Base-by-base conservation (phyloP, 768 basidiomycete species). In the Bullera alba region DNA sequence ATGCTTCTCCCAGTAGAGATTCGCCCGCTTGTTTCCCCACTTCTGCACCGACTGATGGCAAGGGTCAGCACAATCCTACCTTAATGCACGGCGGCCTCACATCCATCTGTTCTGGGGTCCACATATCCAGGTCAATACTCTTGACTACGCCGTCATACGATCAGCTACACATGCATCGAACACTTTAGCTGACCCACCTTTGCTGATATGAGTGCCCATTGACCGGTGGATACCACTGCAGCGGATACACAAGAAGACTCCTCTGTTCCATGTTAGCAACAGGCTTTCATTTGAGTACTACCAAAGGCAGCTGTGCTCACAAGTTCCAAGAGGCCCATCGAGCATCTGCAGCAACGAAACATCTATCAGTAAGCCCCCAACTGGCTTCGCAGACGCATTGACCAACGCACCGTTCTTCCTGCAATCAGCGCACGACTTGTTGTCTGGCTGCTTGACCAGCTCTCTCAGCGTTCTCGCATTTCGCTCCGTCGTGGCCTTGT, bases 321-420 rank as follows among this genome's bases (percentile, higher is more conserved):
- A 96, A 74, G 72, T 96, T 97, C 86, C 91, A 95, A 6, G 89
- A 90, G 36, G 93, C 93, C 93, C 93, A 99, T 61, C 93, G 80
- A 37, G 93, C 88, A 78, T 97, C 92, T 95, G 55, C 3, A 16
- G 19, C 1, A 38, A 5, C 48, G 55, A 38, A 51, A 43, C 44
- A n/a, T 27, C 19, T 5, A 48, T 46, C 17, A 26, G 17, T 23
- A 48, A 8, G 38, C 45, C 32, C 22, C 17, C 16, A 16, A 36
- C 16, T 2, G n/a, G 32, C 5, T 28, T 19, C 21, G n/a, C 2
- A 21, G 38, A 23, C 22, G 16, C 21, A 21, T 21, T 22, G n/a
- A n/a, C 25, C n/a, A 19, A 73, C 83, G 29, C 60, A 87, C 92
- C 93, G 72, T 95, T 92, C 54, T 87, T 83, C 71, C 95, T 93